These are phyloP conservation scores for Trichoderma parareesei DNA, from an alignment of 495 filamentous ascomycete genomes.

Conservation along the genomic window DNA sequence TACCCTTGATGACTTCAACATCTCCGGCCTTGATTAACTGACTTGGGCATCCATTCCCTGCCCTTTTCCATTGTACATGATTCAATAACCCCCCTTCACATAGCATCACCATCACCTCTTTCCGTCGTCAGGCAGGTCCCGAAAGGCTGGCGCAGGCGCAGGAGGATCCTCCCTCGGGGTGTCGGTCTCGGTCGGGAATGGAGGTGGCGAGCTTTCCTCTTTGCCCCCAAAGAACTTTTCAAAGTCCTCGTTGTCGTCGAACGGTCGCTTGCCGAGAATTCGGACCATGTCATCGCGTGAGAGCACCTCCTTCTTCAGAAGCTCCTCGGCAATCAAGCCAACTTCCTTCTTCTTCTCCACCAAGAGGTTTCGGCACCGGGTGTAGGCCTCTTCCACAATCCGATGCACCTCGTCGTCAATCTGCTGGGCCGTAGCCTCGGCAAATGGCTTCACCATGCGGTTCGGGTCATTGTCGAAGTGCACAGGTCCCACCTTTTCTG, in stretches of 20 bases:
- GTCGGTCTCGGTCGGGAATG: slow-evolving; percentile 41
- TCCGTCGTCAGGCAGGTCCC: slow-evolving; percentile 17
- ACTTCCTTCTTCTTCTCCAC: slow-evolving; percentile 80
- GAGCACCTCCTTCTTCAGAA: slow-evolving; percentile 85
- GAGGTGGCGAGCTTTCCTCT: slow-evolving; percentile 47
- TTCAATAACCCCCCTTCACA: slow-evolving; percentile 16
- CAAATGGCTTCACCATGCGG: slow-evolving; percentile 87
- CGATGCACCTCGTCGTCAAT: slow-evolving; percentile 87
- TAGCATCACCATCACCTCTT: slow-evolving; percentile 16
- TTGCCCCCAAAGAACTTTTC: slow-evolving; percentile 75
- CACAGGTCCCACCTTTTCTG: slow-evolving; percentile 79
- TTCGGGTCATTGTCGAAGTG: slow-evolving; percentile 76
- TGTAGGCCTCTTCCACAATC: slow-evolving; percentile 86
- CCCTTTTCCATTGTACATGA: neutral
- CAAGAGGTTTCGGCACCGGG: slow-evolving; percentile 77
- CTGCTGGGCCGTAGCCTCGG: slow-evolving; percentile 80
- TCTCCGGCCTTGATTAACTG: neutral
- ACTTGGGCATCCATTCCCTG: neutral
- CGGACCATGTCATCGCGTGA: slow-evolving; percentile 84
- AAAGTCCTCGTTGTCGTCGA: slow-evolving; percentile 79
- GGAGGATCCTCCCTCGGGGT: slow-evolving; percentile 21
- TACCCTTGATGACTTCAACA: neutral
- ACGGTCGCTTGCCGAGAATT: slow-evolving; percentile 74
- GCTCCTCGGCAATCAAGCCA: slow-evolving; percentile 84
- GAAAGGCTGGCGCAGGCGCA: slow-evolving; percentile 20